These are phyloP conservation scores for Termitomyces sp. DNA, from an alignment of 768 basidiomycete genomes.

Conservation along the genomic window DNA sequence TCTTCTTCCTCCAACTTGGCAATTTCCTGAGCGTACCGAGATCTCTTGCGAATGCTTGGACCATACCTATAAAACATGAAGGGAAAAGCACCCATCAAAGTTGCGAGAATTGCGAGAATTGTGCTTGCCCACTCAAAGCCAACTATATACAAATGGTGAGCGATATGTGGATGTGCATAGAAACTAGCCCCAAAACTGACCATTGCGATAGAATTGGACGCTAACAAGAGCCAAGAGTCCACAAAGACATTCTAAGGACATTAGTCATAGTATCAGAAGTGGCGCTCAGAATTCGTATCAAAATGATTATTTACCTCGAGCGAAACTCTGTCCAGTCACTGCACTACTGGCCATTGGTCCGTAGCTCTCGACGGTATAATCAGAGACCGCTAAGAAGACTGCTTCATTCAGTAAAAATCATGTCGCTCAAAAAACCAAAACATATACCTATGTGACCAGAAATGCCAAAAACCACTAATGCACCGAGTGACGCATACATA, in stretches of 20 bases:
- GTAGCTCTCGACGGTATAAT: constrained; percentile 20
- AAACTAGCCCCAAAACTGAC: neutral
- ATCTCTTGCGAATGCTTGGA: constrained; percentile 13
- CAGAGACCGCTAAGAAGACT: constrained; percentile 18
- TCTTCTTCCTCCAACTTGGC: constrained; percentile 16
- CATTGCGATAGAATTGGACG: constrained; percentile 15
- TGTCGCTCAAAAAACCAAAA: neutral
- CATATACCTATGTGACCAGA: constrained; percentile 18
- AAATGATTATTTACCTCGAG: constrained; percentile 12
- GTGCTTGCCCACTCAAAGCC: constrained; percentile 18
- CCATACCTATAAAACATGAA: constrained; percentile 18
- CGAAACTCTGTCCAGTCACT: constrained; percentile 19
- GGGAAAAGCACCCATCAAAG: constrained; percentile 16
- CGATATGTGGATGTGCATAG: neutral
- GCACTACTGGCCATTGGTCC: constrained; percentile 19
- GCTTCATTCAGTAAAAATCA: neutral
- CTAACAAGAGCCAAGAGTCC: constrained; percentile 15
- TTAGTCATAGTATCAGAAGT: neutral
- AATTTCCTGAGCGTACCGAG: constrained; percentile 17
- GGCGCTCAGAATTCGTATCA: neutral
- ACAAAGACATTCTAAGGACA: constrained; percentile 13
- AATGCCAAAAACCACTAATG: constrained; percentile 15
- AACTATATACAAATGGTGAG: neutral
- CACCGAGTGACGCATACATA: constrained; percentile 17
- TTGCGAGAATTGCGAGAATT: constrained; percentile 16